Base-by-base conservation (phyloP, 352 stramenopile species). In the Hyaloperonospora arabidopsidis region DNA sequence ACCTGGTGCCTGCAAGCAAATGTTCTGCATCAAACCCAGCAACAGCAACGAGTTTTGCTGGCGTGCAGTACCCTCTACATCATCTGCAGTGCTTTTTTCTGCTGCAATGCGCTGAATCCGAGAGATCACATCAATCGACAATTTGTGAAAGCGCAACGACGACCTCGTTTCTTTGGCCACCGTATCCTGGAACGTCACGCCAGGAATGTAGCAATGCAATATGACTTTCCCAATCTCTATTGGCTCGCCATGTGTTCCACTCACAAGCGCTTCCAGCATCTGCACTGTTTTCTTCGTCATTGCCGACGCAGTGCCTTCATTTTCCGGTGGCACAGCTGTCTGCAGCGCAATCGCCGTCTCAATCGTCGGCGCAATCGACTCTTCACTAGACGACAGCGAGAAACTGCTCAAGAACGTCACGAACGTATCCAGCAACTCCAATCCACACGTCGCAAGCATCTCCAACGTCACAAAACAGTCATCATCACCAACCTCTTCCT, bases 291-390 rank as follows among this genome's bases (percentile, higher is more conserved):
- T 76, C 2, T 43, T 53, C 2, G 59, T 73, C 39, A 79, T 64
- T 0, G 62, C 61, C 6, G 61, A 52, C 23, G 76, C 71, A 0
- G 63, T 76, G 18, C 21, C 59, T 23, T 82, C 69, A 22, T 82
- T 72, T 8, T 72, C 60, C 19, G 55, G 61, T 10, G 52, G 44
- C 0, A 66, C 32, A 0, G 63, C 61, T n/a, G 73, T 81, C 52
- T 92, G 82, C 15, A 92, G 47, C 38, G 72, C 65, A 40, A 89
- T 71, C 6, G 67, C 65, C 29, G 61, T 82, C 19, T 89, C 82
- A 51, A 92, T 76, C 4, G 77, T 89, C 5, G 82, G 72, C 11
- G 88, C 63, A 49, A 92, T 79, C 0, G 79, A 92, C 48, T 92
- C 82, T 12, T 72, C 71, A 44, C 76, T 88, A 0, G 72, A 65